Evolutionary conservation across 2,329 filamentous ascomycete genomes (phyloP), one percentile per base, ranked within the genome.

Genomic region (Arthrobotrys musiformis): DNA sequence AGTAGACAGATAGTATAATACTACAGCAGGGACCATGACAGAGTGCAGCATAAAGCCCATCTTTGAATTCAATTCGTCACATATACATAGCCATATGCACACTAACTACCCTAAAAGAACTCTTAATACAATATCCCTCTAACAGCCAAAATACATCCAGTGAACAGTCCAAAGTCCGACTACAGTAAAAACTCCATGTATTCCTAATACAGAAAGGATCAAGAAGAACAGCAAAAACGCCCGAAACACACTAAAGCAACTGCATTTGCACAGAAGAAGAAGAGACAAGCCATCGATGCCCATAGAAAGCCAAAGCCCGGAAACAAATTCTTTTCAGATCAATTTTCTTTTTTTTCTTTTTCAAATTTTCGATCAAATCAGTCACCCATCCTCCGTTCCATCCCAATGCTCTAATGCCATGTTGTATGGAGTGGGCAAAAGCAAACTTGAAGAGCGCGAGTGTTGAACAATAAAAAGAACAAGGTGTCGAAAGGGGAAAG

Each of bases 401-500:
- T 48, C 44, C 48, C 48, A 9, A 26, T 30, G 15, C 30, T 56
- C 50, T 56, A 56, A 56, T 56, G 50, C 24, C 30, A 35, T 56
- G 28, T 22, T n/a, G 4, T 19, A 56, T 28, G 13, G 28, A 33
- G 22, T 9, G 8, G 42, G 42, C 11, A 33, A 30, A 56, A 56
- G 35, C 11, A 33, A 7, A 15, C 5, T 48, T 8, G 44, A 35
- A 19, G 28, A 35, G n/a, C 11, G 13, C 35, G 17, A 56, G 17
- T 33, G 13, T 22, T 56, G 50, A 56, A n/a, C n/a, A n/a, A n/a
- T n/a, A n/a, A n/a, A n/a, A 22, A n/a, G 50, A 56, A 22, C 8
- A 9, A 56, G 22, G 15, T 15, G 15, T 1, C 13, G n/a, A 19
- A 56, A 35, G 15, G 4, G n/a, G 15, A 35, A 35, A 56, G 28